Evolutionary conservation across 257 asterid genomes (phyloP), one percentile per base, ranked within the genome.

Genomic region (Gynochthodes officinalis): DNA sequence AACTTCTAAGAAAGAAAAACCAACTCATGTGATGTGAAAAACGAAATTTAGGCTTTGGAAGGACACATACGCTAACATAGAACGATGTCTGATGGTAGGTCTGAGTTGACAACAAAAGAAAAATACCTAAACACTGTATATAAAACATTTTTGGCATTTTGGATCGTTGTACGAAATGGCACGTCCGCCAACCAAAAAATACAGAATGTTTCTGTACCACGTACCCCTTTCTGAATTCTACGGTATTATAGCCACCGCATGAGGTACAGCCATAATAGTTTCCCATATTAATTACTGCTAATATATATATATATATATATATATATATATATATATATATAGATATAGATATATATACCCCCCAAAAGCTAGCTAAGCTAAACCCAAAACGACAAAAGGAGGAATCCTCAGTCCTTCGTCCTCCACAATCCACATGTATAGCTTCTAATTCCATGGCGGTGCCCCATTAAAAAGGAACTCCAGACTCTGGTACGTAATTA

Each of bases 401-500:
- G 53, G 53, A 48, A 21, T 48, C 25, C 15, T 57, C 2, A 13
- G 42, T 28, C 64, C 21, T 0, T 9, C n/a, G n/a, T n/a, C n/a
- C n/a, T n/a, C n/a, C n/a, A n/a, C n/a, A n/a, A n/a, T n/a, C n/a
- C n/a, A n/a, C n/a, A n/a, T n/a, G n/a, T n/a, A n/a, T n/a, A n/a
- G n/a, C n/a, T n/a, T n/a, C n/a, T n/a, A n/a, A n/a, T n/a, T n/a
- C n/a, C n/a, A n/a, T n/a, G n/a, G n/a, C n/a, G n/a, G n/a, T n/a
- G 30, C 44, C 14, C 1, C 11, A 12, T 77, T 74, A 84, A 15
- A 77, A 76, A 42, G 85, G 77, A 62, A 86, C 89, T 4, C 79
- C 73, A 0, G 89, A 64, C 66, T 77, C 88, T 0, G 89, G 83
- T 42, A 77, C 78, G 65, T 83, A 84, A 67, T 77, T 28, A 40